Conservation (phyloP, 768 basidiomycete species). For the Trametes sanguinea region DNA sequence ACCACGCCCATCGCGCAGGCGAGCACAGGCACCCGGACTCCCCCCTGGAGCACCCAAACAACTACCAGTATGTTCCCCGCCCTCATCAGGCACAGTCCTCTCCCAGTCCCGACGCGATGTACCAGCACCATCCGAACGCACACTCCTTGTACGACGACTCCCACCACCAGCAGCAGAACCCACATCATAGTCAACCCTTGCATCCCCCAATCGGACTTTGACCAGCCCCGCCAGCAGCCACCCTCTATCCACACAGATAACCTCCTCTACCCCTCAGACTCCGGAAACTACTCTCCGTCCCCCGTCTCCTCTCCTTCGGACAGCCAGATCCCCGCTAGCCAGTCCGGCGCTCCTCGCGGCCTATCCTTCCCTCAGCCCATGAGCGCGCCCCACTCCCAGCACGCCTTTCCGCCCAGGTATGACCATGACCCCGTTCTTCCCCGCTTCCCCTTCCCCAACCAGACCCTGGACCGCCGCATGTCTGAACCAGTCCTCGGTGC, state of each 20-base stretch:
- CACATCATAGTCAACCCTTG: not conserved
- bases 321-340: not conserved
- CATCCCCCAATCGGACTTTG: constrained; percentile 4
- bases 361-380: constrained; percentile 22
- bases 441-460: constrained; percentile 17
- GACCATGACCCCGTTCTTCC: constrained; percentile 2
- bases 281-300: constrained; percentile 24
- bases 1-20: constrained; percentile 2
- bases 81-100: constrained; percentile 17
- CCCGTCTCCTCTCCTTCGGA: constrained; percentile 23
- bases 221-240: constrained; percentile 21
- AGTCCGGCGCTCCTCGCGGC: constrained; percentile 15
- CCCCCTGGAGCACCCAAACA: constrained; percentile 17
- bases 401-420: constrained; percentile 21
- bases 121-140: constrained; percentile 12
- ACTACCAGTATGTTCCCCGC: constrained; percentile 28
- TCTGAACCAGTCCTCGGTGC: constrained; percentile 55
- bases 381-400: constrained; percentile 26
- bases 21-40: constrained; percentile 11
- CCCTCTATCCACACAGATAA: constrained; percentile 23
- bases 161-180: constrained; percentile 2
- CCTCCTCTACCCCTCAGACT: constrained; percentile 15
- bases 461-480: constrained; percentile 63
- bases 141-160: constrained; percentile 8
- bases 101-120: constrained; percentile 22